Conservation (phyloP, 768 basidiomycete genomes). For the Obba rivulosa region DNA sequence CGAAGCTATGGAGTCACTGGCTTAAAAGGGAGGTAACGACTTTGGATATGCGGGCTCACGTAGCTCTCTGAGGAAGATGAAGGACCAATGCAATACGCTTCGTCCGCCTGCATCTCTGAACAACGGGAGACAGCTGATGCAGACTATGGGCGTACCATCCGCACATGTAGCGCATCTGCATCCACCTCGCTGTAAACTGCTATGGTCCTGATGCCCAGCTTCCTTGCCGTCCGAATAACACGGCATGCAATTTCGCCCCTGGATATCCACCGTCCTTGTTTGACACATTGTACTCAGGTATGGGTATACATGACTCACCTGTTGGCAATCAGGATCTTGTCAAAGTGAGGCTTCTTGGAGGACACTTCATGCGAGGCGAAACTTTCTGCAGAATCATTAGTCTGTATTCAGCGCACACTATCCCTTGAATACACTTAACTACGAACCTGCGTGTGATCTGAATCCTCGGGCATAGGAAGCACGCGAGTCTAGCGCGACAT, state of each 20-base stretch:
- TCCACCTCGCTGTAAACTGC: slow-evolving; percentile 92
- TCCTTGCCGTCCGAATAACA: slow-evolving; percentile 85
- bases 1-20: no score
- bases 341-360: slow-evolving; percentile 54
- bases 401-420: no score
- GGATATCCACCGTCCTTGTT: neutral
- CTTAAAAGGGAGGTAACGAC: no score
- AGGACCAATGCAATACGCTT: slow-evolving; percentile 74
- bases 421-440: no score
- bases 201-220: slow-evolving; percentile 86
- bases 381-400: no score
- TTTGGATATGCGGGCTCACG: slow-evolving; percentile 43
- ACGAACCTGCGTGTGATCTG: no score
- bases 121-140: neutral
- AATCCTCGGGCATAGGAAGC: no score
- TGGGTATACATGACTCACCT: slow-evolving; percentile 40
- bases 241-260: slow-evolving; percentile 97
- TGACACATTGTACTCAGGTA: neutral
- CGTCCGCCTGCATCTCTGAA: slow-evolving; percentile 40
- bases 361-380: no score
- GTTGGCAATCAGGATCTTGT: slow-evolving; percentile 91
- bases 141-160: slow-evolving; percentile 44
- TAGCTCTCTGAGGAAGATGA: slow-evolving; percentile 86
- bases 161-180: slow-evolving; percentile 73
- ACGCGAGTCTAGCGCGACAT: no score